These are phyloP conservation scores for Pichia insulana DNA, from an alignment of 805 yeast genomes.

Conservation along the genomic window DNA sequence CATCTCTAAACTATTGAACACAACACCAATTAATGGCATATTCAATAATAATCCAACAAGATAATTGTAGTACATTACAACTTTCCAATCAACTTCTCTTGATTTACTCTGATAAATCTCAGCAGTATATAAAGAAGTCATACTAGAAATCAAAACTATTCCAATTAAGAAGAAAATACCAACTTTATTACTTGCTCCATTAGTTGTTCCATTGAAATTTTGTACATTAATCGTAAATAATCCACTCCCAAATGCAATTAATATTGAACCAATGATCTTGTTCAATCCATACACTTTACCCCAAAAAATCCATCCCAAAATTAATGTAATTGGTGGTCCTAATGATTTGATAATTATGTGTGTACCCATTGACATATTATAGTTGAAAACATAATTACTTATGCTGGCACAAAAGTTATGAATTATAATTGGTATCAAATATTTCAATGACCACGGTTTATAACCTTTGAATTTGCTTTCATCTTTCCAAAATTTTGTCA, in stretches of 20 bases:
- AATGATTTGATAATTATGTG: conserved; percentile 62
- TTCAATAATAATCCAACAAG: conserved; percentile 48
- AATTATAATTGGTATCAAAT: conserved; percentile 38
- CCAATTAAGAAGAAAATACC: conserved; percentile 10
- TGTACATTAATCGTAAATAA: conserved; percentile 25
- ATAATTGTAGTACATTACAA: conserved; percentile 54
- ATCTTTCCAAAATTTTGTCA: neutral
- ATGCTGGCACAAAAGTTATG: conserved; percentile 44
- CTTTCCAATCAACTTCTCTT: conserved; percentile 45
- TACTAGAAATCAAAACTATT: conserved; percentile 30
- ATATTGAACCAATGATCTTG: conserved; percentile 43
- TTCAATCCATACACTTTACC: conserved; percentile 33
- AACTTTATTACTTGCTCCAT: neutral
- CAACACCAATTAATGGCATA: conserved; percentile 26
- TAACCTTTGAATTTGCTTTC: conserved; percentile 22
- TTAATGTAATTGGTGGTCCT: conserved; percentile 53
- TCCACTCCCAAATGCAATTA: conserved; percentile 49
- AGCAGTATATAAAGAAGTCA: conserved; percentile 38
- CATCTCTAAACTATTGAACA: neutral
- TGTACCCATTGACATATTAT: conserved; percentile 52
- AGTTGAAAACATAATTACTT: conserved; percentile 51
- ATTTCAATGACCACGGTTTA: conserved; percentile 21
- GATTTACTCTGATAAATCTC: conserved; percentile 33
- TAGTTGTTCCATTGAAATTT: neutral
- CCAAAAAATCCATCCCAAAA: conserved; percentile 41